phyloP scores from a whole-genome alignment of 2,329 filamentous ascomycete genomes.

The Blastomyces parvus region DNA sequence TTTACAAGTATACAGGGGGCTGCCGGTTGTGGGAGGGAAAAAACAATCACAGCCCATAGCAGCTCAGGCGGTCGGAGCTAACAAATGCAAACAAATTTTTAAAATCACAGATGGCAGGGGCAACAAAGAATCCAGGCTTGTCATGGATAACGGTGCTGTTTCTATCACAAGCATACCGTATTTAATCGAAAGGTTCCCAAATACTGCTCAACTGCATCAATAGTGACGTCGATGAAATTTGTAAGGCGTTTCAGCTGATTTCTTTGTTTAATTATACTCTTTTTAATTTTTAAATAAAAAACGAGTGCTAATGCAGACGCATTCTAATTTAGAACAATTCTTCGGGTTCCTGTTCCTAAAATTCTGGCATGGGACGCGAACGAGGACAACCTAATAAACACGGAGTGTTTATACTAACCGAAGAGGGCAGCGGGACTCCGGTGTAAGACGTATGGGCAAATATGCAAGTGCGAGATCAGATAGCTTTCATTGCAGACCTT shows the following conservation, averaged over 20 bases:
- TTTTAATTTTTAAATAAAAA: not conserved
- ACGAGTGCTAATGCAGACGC: not conserved
- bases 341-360: slow-evolving; percentile 6
- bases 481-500: slow-evolving; percentile 9
- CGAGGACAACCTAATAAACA: not conserved
- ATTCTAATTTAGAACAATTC: not conserved
- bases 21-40: slow-evolving; percentile 26
- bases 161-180: slow-evolving; percentile 7
- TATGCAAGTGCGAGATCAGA: slow-evolving; percentile 12
- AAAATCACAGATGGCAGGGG: slow-evolving; percentile 21
- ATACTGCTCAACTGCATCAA: slow-evolving; percentile 4
- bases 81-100: slow-evolving; percentile 22
- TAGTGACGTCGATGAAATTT: slow-evolving; percentile 7
- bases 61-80: slow-evolving; percentile 20
- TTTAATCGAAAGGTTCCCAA: not conserved
- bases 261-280: not conserved
- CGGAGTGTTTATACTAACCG: slow-evolving; percentile 6
- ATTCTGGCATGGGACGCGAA: slow-evolving; percentile 3
- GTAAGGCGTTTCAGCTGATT: slow-evolving; percentile 12
- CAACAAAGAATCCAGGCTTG: slow-evolving; percentile 22
- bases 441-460: slow-evolving; percentile 5
- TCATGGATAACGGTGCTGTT: slow-evolving; percentile 7
- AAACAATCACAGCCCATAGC: slow-evolving; percentile 20
- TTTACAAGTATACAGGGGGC: slow-evolving; percentile 20
- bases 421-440: not conserved